Evolutionary conservation across 2,329 filamentous ascomycete genomes (phyloP).

Genomic region (Neospermospora avenae): DNA sequence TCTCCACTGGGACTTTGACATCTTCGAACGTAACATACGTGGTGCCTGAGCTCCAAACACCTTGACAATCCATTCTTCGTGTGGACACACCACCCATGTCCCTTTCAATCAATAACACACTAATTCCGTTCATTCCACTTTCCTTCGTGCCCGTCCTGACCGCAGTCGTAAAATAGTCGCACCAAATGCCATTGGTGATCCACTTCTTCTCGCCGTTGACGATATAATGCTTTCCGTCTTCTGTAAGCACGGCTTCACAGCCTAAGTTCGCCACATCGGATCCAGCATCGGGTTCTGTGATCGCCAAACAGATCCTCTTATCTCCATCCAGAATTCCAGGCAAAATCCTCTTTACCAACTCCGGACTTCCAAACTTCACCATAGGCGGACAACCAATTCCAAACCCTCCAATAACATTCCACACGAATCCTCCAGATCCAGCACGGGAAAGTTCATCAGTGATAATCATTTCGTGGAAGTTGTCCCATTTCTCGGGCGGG

Average conservation of each 20-base stretch:
- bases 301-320: conserved; percentile 96
- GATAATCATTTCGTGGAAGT: conserved; percentile 95
- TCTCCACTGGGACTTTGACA: conserved; percentile 99
- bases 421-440: conserved; percentile 89
- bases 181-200: conserved; percentile 98
- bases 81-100: conserved; percentile 81
- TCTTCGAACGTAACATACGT: conserved; percentile 99
- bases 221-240: conserved; percentile 98
- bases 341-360: conserved; percentile 80
- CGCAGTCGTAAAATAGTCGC: conserved; percentile 95
- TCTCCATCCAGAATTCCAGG: conserved; percentile 86
- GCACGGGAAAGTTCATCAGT: conserved; percentile 91
- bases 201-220: conserved; percentile 99
- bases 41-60: conserved; percentile 91
- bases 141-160: conserved; percentile 74
- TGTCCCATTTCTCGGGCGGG: conserved; percentile 85
- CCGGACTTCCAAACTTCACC: conserved; percentile 86
- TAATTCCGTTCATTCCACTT: conserved; percentile 88
- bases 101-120: conserved; percentile 88
- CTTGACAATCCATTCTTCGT: conserved; percentile 96
- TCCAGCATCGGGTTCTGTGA: conserved; percentile 94
- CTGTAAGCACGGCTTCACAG: conserved; percentile 90
- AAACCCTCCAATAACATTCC: conserved; percentile 96
- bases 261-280: conserved; percentile 93
- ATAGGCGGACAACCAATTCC: conserved; percentile 91